A percentile compares a stretch with the other conserved stretches of the same genome.
Evolutionary conservation across 164 flowering plant genomes (phyloP).

Genomic region (Vitis rotundifolia): DNA sequence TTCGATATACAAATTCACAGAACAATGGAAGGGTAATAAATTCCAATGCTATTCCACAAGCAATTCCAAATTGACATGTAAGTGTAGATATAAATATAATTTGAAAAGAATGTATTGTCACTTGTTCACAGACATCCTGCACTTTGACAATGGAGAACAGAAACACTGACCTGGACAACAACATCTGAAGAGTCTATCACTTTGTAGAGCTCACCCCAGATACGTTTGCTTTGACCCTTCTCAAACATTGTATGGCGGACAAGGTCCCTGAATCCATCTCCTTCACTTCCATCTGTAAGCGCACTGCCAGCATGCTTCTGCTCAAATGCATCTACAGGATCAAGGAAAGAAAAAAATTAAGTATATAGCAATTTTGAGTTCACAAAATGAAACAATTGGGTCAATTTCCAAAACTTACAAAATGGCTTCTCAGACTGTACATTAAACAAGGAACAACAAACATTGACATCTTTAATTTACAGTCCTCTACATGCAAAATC

Average conservation of each 20-base stretch:
- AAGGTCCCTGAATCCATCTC: constrained; percentile 84
- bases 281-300: constrained; percentile 54
- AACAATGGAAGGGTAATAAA: no score
- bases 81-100: no score
- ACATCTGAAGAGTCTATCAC: constrained; percentile 99
- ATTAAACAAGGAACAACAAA: background rate
- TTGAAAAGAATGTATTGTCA: no score
- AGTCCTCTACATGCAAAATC: background rate
- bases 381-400: background rate
- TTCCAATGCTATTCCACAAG: background rate
- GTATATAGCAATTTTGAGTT: background rate
- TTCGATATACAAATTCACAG: no score
- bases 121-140: no score
- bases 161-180: constrained; percentile 81
- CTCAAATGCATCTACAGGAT: constrained; percentile 68
- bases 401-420: background rate
- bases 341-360: background rate
- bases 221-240: constrained; percentile 98
- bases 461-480: background rate
- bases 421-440: background rate
- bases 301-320: constrained; percentile 45
- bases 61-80: no score
- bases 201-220: constrained; percentile 99
- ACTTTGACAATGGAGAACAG: background rate
- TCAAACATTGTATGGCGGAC: constrained; percentile 99